These are phyloP conservation scores for Tinospora cordifolia DNA, from an alignment of 164 flowering plant genomes.

Conservation along the genomic window DNA sequence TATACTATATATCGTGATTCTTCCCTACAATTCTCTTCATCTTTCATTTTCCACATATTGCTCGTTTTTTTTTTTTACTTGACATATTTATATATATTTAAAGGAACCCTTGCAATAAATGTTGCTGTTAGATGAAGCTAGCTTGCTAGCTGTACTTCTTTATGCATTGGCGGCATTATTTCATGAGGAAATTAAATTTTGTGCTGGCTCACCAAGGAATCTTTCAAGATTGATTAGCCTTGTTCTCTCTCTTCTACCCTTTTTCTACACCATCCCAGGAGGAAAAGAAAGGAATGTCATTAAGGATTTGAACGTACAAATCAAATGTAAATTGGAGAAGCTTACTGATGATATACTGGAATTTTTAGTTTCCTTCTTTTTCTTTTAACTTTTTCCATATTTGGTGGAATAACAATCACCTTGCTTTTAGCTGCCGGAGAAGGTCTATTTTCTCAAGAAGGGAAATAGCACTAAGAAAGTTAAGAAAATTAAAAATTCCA, in stretches of 20 bases:
- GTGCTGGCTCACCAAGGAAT: background rate
- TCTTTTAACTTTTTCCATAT: background rate
- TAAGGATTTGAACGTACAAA: too few relatives aligned
- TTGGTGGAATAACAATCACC: slow-evolving; percentile 7
- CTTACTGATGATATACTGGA: too few relatives aligned
- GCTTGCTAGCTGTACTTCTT: background rate
- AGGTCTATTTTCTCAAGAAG: background rate
- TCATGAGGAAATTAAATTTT: background rate
- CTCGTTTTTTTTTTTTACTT: background rate
- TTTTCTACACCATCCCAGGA: too few relatives aligned
- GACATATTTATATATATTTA: too few relatives aligned
- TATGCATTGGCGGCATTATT: background rate
- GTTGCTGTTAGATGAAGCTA: background rate
- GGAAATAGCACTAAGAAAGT: background rate
- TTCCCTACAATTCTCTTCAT: background rate
- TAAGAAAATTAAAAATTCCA: background rate
- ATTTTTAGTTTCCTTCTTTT: too few relatives aligned
- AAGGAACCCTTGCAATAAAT: background rate
- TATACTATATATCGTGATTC: too few relatives aligned
- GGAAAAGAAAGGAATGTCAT: too few relatives aligned
- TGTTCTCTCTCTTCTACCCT: too few relatives aligned
- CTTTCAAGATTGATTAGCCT: too few relatives aligned
- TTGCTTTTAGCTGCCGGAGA: slow-evolving; percentile 5
- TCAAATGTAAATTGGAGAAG: too few relatives aligned
- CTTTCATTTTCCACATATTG: background rate